These are phyloP conservation scores for Tuber melanosporum DNA, from an alignment of 495 filamentous ascomycete species.

Conservation along the genomic window DNA sequence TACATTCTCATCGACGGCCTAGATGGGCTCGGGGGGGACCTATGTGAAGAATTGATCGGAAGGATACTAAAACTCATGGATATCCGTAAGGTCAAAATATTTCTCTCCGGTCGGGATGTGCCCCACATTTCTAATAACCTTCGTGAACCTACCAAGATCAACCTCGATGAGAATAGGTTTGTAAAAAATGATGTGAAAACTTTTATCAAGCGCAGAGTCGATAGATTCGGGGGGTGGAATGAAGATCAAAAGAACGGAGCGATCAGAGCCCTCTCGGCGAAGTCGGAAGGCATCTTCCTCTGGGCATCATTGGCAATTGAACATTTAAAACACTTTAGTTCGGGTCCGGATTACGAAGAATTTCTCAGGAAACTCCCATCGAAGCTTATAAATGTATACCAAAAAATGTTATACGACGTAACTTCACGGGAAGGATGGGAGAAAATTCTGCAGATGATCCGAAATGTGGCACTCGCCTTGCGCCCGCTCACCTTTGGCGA, in stretches of 20 bases:
- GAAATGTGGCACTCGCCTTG: not conserved
- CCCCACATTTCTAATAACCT: not conserved
- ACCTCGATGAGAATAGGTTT: not conserved
- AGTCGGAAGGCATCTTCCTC: not conserved
- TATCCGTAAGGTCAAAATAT: not conserved
- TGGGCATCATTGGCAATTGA: not conserved
- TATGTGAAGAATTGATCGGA: not conserved
- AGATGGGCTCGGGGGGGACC: not conserved
- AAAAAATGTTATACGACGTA: not conserved
- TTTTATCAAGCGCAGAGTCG: not conserved
- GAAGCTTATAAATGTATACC: not conserved
- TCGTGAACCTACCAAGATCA: not conserved
- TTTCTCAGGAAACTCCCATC: too few species aligned
- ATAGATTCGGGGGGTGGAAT: not conserved
- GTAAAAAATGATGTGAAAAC: not conserved
- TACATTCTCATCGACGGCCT: not conserved
- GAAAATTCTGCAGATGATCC: not conserved
- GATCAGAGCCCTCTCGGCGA: not conserved
- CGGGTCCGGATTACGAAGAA: not conserved
- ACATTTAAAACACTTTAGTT: not conserved
- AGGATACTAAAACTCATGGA: not conserved
- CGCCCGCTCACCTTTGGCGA: not conserved
- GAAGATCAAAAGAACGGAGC: not conserved
- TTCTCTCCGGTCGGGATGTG: not conserved
- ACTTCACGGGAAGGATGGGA: not conserved